These are phyloP conservation scores for Prunus fruticosa DNA, from an alignment of 306 rosid genomes.

Conservation along the genomic window DNA sequence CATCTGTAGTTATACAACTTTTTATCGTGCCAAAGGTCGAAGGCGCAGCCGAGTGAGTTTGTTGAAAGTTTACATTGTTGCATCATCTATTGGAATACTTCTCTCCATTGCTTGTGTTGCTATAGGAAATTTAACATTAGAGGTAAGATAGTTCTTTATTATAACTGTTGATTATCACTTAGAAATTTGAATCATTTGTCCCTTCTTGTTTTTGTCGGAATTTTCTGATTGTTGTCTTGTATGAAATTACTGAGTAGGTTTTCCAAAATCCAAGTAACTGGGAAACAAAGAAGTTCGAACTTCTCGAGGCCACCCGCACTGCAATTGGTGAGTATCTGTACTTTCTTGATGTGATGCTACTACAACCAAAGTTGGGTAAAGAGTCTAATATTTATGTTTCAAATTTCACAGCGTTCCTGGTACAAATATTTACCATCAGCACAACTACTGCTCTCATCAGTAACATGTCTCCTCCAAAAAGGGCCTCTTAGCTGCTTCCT, in stretches of 20 bases:
- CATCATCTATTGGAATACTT: conserved; percentile 39
- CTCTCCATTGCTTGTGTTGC: conserved; percentile 40
- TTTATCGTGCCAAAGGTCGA: conserved; percentile 54
- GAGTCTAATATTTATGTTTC: not conserved
- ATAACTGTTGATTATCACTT: not conserved
- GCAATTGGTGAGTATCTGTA: conserved; percentile 28
- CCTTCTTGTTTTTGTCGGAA: not conserved
- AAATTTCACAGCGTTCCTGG: conserved; percentile 41
- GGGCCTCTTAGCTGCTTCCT: conserved; percentile 32
- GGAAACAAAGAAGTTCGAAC: conserved; percentile 31
- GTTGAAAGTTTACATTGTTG: conserved; percentile 50
- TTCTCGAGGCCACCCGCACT: conserved; percentile 20
- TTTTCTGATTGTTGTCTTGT: not conserved
- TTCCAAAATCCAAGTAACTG: conserved; percentile 29
- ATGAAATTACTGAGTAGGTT: conserved; percentile 27
- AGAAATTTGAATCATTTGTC: not conserved
- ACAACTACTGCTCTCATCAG: conserved; percentile 40
- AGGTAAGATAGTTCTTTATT: conserved; percentile 41
- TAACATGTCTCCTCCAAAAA: conserved; percentile 85
- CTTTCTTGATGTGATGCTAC: not conserved
- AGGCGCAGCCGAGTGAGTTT: conserved; percentile 56
- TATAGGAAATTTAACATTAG: conserved; percentile 37
- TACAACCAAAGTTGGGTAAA: not conserved
- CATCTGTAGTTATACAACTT: not conserved
- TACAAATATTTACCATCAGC: conserved; percentile 27